phyloP scores from a whole-genome alignment of 345 rosid species.

The Barbarea vulgaris region DNA sequence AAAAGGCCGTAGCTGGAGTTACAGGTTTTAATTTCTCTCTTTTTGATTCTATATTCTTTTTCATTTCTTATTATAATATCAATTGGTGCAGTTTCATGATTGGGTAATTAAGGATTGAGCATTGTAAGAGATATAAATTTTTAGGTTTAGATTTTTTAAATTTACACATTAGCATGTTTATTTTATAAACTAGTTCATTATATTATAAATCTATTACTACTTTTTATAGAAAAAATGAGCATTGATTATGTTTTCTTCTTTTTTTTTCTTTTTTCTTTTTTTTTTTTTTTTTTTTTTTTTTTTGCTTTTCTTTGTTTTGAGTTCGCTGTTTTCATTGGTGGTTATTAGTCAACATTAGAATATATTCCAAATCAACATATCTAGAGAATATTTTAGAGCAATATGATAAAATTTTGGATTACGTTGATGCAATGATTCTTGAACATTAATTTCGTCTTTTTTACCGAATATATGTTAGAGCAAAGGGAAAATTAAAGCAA shows the following conservation, averaged over 20 bases:
- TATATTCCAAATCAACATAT: conserved; percentile 35
- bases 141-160: neutral
- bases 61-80: neutral
- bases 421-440: conserved; percentile 25
- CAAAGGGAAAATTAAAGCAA: conserved; percentile 34
- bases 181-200: neutral
- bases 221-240: neutral
- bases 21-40: conserved; percentile 41
- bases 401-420: conserved; percentile 29
- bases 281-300: neutral
- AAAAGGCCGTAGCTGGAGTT: conserved; percentile 95
- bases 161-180: neutral
- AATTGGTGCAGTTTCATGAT: neutral
- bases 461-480: conserved; percentile 23
- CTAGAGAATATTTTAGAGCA: conserved; percentile 30
- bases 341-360: conserved; percentile 34
- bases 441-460: conserved; percentile 28
- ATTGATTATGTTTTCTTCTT: neutral
- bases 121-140: neutral
- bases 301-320: neutral
- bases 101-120: neutral
- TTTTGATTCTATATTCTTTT: conserved; percentile 3
- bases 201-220: neutral
- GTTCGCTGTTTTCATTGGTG: neutral
- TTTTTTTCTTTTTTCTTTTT: neutral